These are phyloP conservation scores for Globisporangium lucens DNA, from an alignment of 352 stramenopile species.

Conservation along the genomic window DNA sequence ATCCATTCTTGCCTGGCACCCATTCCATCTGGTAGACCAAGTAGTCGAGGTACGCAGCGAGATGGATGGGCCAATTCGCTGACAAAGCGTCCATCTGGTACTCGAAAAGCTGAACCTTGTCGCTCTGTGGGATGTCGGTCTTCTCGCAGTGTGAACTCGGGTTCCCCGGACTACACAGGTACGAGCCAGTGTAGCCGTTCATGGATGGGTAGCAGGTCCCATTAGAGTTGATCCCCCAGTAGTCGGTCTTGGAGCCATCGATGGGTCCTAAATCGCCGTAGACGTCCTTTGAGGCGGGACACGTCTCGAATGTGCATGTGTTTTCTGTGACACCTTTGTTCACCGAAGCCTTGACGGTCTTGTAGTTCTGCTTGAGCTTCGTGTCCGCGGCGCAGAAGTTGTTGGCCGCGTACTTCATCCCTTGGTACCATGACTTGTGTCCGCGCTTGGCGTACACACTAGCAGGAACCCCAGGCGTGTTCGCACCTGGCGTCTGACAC, in stretches of 20 bases:
- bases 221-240: conserved; percentile 18
- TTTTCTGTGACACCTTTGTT: neutral
- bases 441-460: neutral
- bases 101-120: conserved; percentile 33
- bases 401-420: conserved; percentile 3
- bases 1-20: conserved; percentile 50
- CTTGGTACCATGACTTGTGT: conserved; percentile 3
- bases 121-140: conserved; percentile 1
- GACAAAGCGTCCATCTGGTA: conserved; percentile 93
- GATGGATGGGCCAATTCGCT: conserved; percentile 85
- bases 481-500: neutral
- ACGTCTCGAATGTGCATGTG: neutral
- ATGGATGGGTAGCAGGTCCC: conserved; percentile 50
- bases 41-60: conserved; percentile 77
- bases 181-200: conserved; percentile 54
- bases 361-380: neutral
- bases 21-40: conserved; percentile 65
- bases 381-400: neutral
- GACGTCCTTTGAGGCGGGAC: neutral
- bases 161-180: conserved; percentile 51
- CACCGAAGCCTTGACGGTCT: neutral
- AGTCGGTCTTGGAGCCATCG: neutral
- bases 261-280: neutral
- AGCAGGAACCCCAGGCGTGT: neutral
- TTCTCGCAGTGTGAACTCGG: conserved; percentile 27